Evolutionary conservation across 306 rosid genomes (phyloP), one percentile per base, ranked within the genome.

Genomic region (Trifolium fragiferum): DNA sequence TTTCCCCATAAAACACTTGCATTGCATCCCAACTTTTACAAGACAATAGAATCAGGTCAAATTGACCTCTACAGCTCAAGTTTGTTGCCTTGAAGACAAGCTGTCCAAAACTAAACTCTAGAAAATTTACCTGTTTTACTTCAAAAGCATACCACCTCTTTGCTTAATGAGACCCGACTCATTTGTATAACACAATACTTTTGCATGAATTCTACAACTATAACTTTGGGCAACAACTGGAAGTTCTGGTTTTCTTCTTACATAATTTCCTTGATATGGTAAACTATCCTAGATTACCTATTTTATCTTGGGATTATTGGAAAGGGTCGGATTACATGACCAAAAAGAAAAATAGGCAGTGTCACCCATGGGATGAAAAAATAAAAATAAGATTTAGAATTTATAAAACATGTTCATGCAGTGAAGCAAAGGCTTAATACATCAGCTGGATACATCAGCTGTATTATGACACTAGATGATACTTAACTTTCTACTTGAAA

Each of bases 131-230:
- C 14, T 20, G 6, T 55, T 55, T 55, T 20, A 9, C 10, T 11
- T 18, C 30, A 55, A 55, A 13, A 20, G 32, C 3, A 12, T 7
- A 9, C 15, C 30, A 21, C 15, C 62, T 47, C 9, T 15, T 47
- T 4, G 53, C 53, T 47, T 47, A 15, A 47, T 47, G 8, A 21
- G 62, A 55, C 32, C n/a, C 9, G 33, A 4, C 30, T 55, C 15
- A 3, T 30, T 30, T 14, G 7, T n/a, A 8, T 63, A 37, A 30
- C 38, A 27, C 65, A 25, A 7, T 27, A 12, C 38, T 13, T 58
- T 58, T 58, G 18, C 64, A 58, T 58, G 37, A 46, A 46, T 55
- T 55, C 51, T 46, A 46, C 51, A 44, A 25, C 35, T 57, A 35
- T 13, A 57, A 57, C 63, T 57, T 21, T 21, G 63, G 8, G 8